Evolutionary conservation across 805 yeast species (phyloP), one percentile per base, ranked within the genome.

Genomic region (Metschnikowia matae): DNA sequence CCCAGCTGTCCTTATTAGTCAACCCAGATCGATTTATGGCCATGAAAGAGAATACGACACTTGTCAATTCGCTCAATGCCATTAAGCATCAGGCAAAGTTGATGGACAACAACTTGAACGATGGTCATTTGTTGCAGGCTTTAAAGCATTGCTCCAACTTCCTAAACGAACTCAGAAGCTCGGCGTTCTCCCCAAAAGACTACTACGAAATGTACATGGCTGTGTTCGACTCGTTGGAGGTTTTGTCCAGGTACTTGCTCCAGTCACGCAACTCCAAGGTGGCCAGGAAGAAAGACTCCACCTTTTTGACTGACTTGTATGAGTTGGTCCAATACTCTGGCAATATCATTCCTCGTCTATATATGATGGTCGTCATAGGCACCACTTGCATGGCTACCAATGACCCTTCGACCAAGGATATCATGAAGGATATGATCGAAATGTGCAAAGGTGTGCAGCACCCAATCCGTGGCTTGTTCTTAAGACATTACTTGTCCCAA

Each of bases 361-460:
- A 94, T 64, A 75, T 94, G 69, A 89, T 94, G 97, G 86, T 94
- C 40, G 92, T 96, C 2, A 92, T 94, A 14, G 99, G 99, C 7
- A 83, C 95, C 0, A 89, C 89, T 2, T 90, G 87, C 70, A 83
- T 92, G 85, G 73, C 86, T 6, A 76, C 84, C 8, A 79, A 84
- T 1, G 89, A 83, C 49, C 84, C 96, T 0, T 96, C 97, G 0
- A 78, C 82, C 34, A 81, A 81, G 61, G 98, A 90, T 56, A 85
- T 94, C 46, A 80, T 92, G 82, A 88, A 87, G 66, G 99, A 94
- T 64, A 86, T 94, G 96, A 85, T 92, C 61, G 99, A 94, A 67
- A 94, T 94, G 99, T 85, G 96, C 56, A 80, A 96, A 38, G 99
- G 97, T 14, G 96, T 92, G 2, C 99, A 94, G 67, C 92, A 89